Base-by-base conservation (phyloP, 2,329 filamentous ascomycete species). In the Ophiostoma sp. region DNA sequence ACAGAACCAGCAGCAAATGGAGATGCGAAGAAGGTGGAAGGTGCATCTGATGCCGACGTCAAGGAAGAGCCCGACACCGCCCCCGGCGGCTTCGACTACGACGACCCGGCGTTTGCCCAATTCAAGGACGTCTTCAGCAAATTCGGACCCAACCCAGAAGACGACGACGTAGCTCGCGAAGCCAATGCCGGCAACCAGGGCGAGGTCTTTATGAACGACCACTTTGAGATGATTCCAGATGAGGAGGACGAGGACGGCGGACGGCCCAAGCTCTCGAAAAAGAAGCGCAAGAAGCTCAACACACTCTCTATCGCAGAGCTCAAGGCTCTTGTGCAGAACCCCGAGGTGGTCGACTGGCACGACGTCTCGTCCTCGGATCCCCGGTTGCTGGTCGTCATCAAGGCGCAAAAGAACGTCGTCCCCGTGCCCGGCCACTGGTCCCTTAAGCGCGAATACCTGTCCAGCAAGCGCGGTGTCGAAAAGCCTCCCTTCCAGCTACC, bases 331-430 rank as follows among this genome's bases (percentile, higher is more conserved):
- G 96, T 98, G 74, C 89, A 87, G 78, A 95, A 95, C 77, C 96
- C 96, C 2, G 96, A 99, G 82, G 90, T 97, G 11, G 95, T 99
- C 6, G 96, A 99, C 79, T 98, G 96, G 96, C 96, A 97, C 72
- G 96, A 99, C 80, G 93, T 93, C 15, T 97, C 94, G 19, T 95
- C 96, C 0, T 90, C 93, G 33, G 95, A 99, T 80, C 96, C 96
- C 17, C 89, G 92, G 72, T 85, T 98, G 59, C 88, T 99, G 12
- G 93, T 98, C 33, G 93, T 97, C 79, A 95, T 99, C 85, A 99
- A 98, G 82, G 92, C 93, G 2, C 93, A 97, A 80, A 91, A 95
- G 77, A 99, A 99, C 80, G 93, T 98, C 33, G 95, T 99, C 0
- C 96, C 96, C 0, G 96, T 99, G 0, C 96, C 96, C 1, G 87